Evolutionary conservation across 352 stramenopile genomes (phyloP).

Genomic region (Globisporangium acanthophoron): DNA sequence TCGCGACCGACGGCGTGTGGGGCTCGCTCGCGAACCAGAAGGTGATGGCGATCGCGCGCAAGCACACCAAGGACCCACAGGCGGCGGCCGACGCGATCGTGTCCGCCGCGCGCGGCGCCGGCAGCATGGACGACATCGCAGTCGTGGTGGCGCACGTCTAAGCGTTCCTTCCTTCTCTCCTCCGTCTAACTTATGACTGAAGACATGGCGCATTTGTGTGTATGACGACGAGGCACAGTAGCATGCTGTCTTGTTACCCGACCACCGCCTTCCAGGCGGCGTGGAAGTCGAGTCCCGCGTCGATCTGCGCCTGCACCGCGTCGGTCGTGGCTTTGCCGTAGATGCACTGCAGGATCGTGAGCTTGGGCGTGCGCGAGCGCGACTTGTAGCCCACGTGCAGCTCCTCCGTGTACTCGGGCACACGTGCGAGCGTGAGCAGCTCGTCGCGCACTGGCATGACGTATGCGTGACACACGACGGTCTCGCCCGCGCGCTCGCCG

Average conservation of each 20-base stretch:
- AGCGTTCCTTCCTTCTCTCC: neutral
- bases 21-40: slow-evolving; percentile 55
- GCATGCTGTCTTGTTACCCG: neutral
- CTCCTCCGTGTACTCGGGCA: slow-evolving; percentile 45
- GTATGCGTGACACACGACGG: slow-evolving; percentile 42
- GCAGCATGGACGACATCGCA: slow-evolving; percentile 65
- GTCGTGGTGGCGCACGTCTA: slow-evolving; percentile 51
- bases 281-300: slow-evolving; percentile 35
- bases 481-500: slow-evolving; percentile 30
- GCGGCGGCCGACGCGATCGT: slow-evolving; percentile 48
- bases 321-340: slow-evolving; percentile 35
- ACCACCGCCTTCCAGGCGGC: slow-evolving; percentile 27
- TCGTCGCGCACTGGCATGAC: slow-evolving; percentile 50
- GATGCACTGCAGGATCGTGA: slow-evolving; percentile 54
- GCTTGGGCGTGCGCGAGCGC: slow-evolving; percentile 29
- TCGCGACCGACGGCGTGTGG: slow-evolving; percentile 78
- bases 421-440: slow-evolving; percentile 38
- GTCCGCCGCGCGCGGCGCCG: slow-evolving; percentile 35
- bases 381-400: slow-evolving; percentile 45
- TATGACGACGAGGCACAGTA: neutral
- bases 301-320: slow-evolving; percentile 32
- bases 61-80: slow-evolving; percentile 24
- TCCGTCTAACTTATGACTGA: neutral
- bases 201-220: neutral
- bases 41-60: slow-evolving; percentile 36